Percentiles rank a stretch among this genome's conserved stretches.
phyloP scores from a whole-genome alignment of 768 basidiomycete species.

The Auriscalpium microsporum region DNA sequence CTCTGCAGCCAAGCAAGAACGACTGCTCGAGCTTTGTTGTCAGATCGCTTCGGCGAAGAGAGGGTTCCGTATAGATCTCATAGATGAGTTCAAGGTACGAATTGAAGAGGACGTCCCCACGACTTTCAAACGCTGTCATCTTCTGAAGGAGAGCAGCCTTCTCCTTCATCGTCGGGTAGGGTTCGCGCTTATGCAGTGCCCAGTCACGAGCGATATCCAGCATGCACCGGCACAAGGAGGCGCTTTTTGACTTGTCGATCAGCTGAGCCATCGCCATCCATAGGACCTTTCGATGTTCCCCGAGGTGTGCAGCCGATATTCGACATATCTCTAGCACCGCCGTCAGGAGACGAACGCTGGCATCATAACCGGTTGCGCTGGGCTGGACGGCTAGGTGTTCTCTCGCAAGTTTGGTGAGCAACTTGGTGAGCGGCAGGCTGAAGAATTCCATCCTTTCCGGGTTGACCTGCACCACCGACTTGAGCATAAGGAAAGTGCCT shows the following conservation, averaged over 20 bases:
- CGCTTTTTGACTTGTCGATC: slow-evolving; percentile 84
- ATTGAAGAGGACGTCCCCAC: slow-evolving; percentile 71
- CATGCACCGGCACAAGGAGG: slow-evolving; percentile 70
- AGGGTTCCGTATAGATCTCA: slow-evolving; percentile 87
- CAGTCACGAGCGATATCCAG: slow-evolving; percentile 82
- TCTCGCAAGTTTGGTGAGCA: slow-evolving; percentile 78
- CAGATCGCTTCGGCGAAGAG: slow-evolving; percentile 82
- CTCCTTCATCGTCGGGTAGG: slow-evolving; percentile 90
- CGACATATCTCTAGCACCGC: slow-evolving; percentile 86
- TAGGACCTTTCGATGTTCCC: slow-evolving; percentile 79
- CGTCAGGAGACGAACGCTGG: slow-evolving; percentile 55
- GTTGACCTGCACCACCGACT: slow-evolving; percentile 70
- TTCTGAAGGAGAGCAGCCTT: slow-evolving; percentile 84
- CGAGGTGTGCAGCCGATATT: slow-evolving; percentile 67
- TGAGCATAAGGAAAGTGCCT: slow-evolving; percentile 79
- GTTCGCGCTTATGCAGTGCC: slow-evolving; percentile 80
- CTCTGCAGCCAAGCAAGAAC: slow-evolving; percentile 86
- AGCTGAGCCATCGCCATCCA: slow-evolving; percentile 70
- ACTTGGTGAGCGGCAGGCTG: slow-evolving; percentile 64
- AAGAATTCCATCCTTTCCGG: slow-evolving; percentile 84
- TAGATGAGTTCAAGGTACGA: slow-evolving; percentile 85
- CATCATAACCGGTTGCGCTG: slow-evolving; percentile 39
- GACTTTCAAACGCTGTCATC: slow-evolving; percentile 77
- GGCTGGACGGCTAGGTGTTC: slow-evolving; percentile 53
- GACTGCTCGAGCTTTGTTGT: slow-evolving; percentile 89